Conservation (phyloP, 768 basidiomycete genomes). For the Megacollybia marginata region DNA sequence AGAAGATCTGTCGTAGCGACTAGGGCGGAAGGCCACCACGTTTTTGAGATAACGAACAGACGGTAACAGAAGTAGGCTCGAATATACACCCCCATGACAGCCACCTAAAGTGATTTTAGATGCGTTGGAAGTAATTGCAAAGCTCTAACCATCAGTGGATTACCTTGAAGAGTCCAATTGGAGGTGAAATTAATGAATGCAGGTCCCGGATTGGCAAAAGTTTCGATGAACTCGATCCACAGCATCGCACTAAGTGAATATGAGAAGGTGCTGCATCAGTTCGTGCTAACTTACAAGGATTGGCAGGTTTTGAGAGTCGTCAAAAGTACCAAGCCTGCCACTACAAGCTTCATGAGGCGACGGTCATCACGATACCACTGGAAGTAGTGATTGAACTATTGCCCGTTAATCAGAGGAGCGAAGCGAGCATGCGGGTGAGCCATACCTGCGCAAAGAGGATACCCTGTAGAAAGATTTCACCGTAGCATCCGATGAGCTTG, state of each 20-base stretch:
- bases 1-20: neutral
- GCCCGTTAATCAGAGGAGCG: neutral
- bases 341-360: neutral
- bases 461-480: slow-evolving; percentile 3
- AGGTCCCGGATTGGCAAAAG: neutral
- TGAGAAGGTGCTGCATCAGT: neutral
- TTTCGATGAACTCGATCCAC: neutral
- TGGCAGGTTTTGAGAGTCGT: neutral
- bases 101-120: neutral
- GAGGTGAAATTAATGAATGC: slow-evolving; percentile 2
- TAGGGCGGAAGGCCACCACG: neutral
- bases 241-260: neutral
- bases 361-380: neutral
- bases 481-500: slow-evolving; percentile 2
- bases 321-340: neutral
- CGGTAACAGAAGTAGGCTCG: neutral
- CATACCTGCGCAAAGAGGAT: neutral
- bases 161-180: slow-evolving; percentile 4
- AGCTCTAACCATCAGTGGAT: slow-evolving; percentile 3
- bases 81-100: neutral
- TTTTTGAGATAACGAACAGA: neutral
- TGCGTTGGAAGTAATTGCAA: neutral
- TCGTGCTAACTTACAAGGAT: neutral
- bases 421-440: neutral
- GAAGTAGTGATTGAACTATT: neutral